Evolutionary conservation across 164 flowering plant species (phyloP).

Genomic region (Tinospora cordifolia): DNA sequence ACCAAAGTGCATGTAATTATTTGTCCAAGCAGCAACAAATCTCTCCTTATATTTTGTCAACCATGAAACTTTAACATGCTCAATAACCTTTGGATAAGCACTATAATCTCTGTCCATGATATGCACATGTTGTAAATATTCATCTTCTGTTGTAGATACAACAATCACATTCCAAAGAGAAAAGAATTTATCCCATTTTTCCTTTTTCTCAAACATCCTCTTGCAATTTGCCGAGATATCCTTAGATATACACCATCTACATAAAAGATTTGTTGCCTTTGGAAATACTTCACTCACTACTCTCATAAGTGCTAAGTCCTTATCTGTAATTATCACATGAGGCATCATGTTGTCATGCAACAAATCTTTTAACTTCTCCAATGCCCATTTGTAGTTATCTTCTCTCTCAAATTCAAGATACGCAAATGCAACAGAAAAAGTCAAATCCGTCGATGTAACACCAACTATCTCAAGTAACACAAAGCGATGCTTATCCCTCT

Average conservation of each 20-base stretch:
- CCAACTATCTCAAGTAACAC: constrained; percentile 4
- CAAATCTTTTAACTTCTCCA: neutral
- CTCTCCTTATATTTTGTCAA: neutral
- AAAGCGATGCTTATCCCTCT: neutral
- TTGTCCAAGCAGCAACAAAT: constrained; percentile 4
- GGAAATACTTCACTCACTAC: neutral
- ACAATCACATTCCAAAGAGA: neutral
- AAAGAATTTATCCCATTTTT: neutral
- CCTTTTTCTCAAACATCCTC: neutral
- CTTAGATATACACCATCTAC: constrained; percentile 1
- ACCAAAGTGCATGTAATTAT: constrained; percentile 2
- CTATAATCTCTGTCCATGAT: neutral
- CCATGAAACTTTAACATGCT: constrained; percentile 2
- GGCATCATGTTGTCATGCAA: neutral
- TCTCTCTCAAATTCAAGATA: constrained; percentile 3
- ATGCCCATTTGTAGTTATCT: neutral
- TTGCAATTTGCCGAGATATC: constrained; percentile 3
- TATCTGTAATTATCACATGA: neutral
- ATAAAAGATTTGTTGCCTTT: neutral
- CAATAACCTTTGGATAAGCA: neutral
- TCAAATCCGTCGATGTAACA: constrained; percentile 5
- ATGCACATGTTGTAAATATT: neutral
- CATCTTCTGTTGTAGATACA: neutral
- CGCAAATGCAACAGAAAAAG: neutral
- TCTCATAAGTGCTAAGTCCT: neutral